Evolutionary conservation across 768 basidiomycete species (phyloP).

Genomic region (Tylopilus plumbeoviolaceoides): DNA sequence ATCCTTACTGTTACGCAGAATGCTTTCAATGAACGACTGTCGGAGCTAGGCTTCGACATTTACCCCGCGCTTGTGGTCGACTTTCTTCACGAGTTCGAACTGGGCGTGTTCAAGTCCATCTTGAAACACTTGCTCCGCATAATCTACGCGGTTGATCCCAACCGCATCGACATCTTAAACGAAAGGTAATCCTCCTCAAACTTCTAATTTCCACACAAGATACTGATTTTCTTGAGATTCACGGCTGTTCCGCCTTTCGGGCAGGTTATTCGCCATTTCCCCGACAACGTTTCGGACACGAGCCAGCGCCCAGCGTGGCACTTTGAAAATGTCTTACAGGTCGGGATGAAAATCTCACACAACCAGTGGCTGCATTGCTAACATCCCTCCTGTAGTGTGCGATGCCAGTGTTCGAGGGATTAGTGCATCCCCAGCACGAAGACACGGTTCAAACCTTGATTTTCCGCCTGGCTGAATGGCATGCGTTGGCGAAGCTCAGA

Average conservation of each 20-base stretch:
- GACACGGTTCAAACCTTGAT: constrained; percentile 21
- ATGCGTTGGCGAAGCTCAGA: constrained; percentile 1
- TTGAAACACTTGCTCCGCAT: neutral
- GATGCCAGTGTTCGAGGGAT: constrained; percentile 37
- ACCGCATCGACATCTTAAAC: neutral
- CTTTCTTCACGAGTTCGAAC: neutral
- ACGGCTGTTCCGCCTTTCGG: neutral
- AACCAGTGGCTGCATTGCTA: no score
- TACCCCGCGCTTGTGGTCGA: neutral
- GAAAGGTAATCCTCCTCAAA: neutral
- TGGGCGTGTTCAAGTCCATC: neutral
- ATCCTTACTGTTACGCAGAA: neutral
- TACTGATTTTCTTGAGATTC: neutral
- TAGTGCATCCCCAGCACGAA: constrained; percentile 29
- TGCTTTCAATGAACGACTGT: neutral
- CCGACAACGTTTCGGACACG: constrained; percentile 33
- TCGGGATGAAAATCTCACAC: neutral
- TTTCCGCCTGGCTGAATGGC: constrained; percentile 16
- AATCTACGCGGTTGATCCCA: neutral
- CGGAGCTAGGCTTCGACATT: neutral
- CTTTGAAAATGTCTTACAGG: constrained; percentile 15
- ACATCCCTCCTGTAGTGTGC: no score
- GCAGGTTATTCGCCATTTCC: constrained; percentile 33
- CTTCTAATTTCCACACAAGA: no score
- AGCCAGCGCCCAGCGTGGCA: constrained; percentile 25